Conservation (phyloP, 2,329 filamentous ascomycete species). For the Spiromastix sp. region DNA sequence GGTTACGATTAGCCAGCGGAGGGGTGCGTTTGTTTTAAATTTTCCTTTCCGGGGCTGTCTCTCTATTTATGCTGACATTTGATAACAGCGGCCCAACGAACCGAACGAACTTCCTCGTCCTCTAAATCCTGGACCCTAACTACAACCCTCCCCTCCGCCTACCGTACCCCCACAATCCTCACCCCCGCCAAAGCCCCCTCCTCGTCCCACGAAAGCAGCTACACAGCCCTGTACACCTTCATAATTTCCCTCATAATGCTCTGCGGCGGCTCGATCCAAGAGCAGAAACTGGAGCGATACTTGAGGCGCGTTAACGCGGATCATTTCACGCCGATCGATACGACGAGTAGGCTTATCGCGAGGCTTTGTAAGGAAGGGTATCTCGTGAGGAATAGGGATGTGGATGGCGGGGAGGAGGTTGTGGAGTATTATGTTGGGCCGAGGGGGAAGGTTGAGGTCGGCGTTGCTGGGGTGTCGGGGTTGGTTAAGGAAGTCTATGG, state of each 20-base stretch:
- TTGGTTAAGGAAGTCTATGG: slow-evolving; percentile 52
- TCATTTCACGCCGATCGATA: slow-evolving; percentile 61
- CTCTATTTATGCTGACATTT: background rate
- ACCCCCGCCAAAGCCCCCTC: slow-evolving; percentile 57
- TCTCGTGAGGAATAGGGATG: slow-evolving; percentile 63
- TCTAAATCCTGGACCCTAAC: slow-evolving; percentile 69
- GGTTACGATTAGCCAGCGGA: slow-evolving; percentile 66
- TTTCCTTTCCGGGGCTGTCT: background rate
- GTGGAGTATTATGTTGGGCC: slow-evolving; percentile 78
- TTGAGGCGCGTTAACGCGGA: slow-evolving; percentile 66
- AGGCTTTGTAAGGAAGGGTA: slow-evolving; percentile 76
- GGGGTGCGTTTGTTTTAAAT: slow-evolving; percentile 42
- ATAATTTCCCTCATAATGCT: slow-evolving; percentile 69
- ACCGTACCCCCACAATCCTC: slow-evolving; percentile 57
- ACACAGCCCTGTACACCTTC: slow-evolving; percentile 70
- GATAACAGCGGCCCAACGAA: slow-evolving; percentile 38
- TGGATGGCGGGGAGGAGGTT: slow-evolving; percentile 58
- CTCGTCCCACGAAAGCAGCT: slow-evolving; percentile 60
- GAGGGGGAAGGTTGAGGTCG: slow-evolving; percentile 75
- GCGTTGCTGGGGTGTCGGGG: slow-evolving; percentile 61
- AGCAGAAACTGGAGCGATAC: slow-evolving; percentile 68
- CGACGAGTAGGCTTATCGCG: slow-evolving; percentile 64
- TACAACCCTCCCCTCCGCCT: slow-evolving; percentile 58
- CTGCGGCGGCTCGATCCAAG: slow-evolving; percentile 60
- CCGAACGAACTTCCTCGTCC: slow-evolving; percentile 32